Conservation (phyloP, 768 basidiomycete genomes). For the Phanerochaete sordida region DNA sequence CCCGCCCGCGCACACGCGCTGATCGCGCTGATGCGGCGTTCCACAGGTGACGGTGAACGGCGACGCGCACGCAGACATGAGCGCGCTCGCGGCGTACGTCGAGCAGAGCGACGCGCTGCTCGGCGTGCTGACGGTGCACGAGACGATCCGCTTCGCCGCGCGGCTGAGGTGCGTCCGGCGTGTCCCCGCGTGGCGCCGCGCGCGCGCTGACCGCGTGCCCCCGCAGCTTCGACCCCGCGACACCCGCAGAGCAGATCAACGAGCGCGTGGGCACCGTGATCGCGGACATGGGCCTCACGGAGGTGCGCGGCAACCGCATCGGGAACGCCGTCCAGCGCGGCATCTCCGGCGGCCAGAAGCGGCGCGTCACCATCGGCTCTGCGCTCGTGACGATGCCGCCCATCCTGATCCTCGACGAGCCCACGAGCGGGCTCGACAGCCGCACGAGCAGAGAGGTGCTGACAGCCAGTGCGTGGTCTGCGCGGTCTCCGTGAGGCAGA, state of each 20-base stretch:
- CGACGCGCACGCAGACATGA: slow-evolving; percentile 25
- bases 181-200: neutral
- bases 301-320: slow-evolving; percentile 46
- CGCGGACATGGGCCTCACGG: slow-evolving; percentile 42
- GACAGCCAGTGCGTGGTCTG: slow-evolving; percentile 29
- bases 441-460: slow-evolving; percentile 42
- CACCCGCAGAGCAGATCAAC: slow-evolving; percentile 29
- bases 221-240: slow-evolving; percentile 13
- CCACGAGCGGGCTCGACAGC: slow-evolving; percentile 54
- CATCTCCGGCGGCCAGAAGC: slow-evolving; percentile 64
- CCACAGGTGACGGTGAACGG: slow-evolving; percentile 20
- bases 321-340: slow-evolving; percentile 58
- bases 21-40: neutral
- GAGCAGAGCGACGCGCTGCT: slow-evolving; percentile 60
- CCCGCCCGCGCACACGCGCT: neutral
- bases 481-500: slow-evolving; percentile 1
- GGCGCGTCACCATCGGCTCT: slow-evolving; percentile 58
- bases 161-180: slow-evolving; percentile 38
- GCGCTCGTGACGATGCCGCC: slow-evolving; percentile 58
- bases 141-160: slow-evolving; percentile 51
- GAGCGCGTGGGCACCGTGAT: slow-evolving; percentile 43
- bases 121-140: slow-evolving; percentile 54
- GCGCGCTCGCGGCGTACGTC: slow-evolving; percentile 45
- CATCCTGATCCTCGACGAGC: slow-evolving; percentile 62
- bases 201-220: neutral